phyloP scores from a whole-genome alignment of 441 rosid species.

The Brassica hybrid region DNA sequence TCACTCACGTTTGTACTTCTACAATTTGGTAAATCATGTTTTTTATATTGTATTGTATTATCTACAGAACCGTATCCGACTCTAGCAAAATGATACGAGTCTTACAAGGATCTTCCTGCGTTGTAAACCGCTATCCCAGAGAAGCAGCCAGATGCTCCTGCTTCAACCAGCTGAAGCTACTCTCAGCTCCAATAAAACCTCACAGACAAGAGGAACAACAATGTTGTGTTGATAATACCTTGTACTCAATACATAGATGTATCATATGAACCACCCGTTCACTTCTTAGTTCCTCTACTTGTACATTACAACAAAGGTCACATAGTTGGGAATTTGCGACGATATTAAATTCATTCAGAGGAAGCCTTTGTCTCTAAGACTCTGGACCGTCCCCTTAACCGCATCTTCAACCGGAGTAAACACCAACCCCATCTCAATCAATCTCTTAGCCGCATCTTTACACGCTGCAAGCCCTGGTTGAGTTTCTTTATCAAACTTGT shows the following conservation, averaged over 20 bases:
- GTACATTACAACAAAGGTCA: too few species aligned
- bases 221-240: not conserved
- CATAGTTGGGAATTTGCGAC: not conserved
- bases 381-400: conserved; percentile 63
- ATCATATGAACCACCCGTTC: conserved; percentile 15
- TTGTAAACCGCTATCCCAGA: conserved; percentile 66
- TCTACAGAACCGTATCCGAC: conserved; percentile 61
- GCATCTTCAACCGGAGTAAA: conserved; percentile 75
- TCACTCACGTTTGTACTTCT: not conserved
- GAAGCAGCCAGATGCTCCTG: conserved; percentile 74
- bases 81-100: conserved; percentile 60
- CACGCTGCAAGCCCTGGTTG: conserved; percentile 67
- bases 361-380: conserved; percentile 66
- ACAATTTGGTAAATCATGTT: too few species aligned
- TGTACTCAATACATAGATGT: conserved; percentile 20
- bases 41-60: not conserved
- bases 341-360: conserved; percentile 32
- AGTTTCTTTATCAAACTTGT: conserved; percentile 68
- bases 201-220: not conserved
- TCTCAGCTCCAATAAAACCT: conserved; percentile 21
- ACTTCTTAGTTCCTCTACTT: too few species aligned
- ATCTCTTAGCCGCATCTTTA: conserved; percentile 75
- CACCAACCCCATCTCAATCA: conserved; percentile 63
- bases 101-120: conserved; percentile 57
- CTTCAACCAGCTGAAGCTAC: conserved; percentile 32